These are phyloP conservation scores for Penicillium decumbens DNA, from an alignment of 2,329 filamentous ascomycete genomes.

Conservation along the genomic window DNA sequence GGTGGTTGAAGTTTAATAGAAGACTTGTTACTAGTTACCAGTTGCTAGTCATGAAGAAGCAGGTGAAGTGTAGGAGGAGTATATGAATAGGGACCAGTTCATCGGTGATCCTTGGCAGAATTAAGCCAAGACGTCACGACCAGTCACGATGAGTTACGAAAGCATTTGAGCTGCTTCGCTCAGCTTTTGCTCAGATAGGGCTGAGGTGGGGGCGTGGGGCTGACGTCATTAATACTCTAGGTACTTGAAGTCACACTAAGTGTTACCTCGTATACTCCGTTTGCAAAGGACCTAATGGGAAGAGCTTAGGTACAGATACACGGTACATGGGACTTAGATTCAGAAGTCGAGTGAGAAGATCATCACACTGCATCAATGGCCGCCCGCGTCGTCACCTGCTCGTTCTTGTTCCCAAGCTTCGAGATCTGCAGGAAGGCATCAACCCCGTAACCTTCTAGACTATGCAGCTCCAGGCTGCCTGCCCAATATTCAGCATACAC, in stretches of 20 bases:
- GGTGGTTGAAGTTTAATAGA: constrained; percentile 5
- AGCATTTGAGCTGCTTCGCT: too few species aligned
- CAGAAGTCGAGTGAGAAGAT: too few species aligned
- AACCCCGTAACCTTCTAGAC: constrained; percentile 88
- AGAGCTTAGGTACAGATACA: too few species aligned
- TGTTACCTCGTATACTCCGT: too few species aligned
- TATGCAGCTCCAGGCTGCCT: constrained; percentile 83
- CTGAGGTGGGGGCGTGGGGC: constrained; percentile 5
- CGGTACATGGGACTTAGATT: too few species aligned
- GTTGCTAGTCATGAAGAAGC: constrained; percentile 21
- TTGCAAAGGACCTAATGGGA: too few species aligned
- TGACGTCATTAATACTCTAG: constrained; percentile 4
- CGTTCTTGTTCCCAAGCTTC: constrained; percentile 95
- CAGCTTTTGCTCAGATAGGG: constrained; percentile 5
- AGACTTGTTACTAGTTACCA: constrained; percentile 9
- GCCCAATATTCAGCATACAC: constrained; percentile 99
- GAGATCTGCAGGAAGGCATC: constrained; percentile 96
- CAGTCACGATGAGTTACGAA: neutral
- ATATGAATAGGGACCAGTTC: constrained; percentile 24
- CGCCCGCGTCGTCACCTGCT: constrained; percentile 75
- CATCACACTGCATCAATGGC: constrained; percentile 68
- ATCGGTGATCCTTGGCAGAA: constrained; percentile 22
- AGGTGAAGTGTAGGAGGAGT: constrained; percentile 27
- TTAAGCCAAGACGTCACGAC: constrained; percentile 12
- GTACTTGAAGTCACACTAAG: too few species aligned